These are phyloP conservation scores for Fusarium nodosum DNA, from an alignment of 2,329 filamentous ascomycete species.

Conservation along the genomic window DNA sequence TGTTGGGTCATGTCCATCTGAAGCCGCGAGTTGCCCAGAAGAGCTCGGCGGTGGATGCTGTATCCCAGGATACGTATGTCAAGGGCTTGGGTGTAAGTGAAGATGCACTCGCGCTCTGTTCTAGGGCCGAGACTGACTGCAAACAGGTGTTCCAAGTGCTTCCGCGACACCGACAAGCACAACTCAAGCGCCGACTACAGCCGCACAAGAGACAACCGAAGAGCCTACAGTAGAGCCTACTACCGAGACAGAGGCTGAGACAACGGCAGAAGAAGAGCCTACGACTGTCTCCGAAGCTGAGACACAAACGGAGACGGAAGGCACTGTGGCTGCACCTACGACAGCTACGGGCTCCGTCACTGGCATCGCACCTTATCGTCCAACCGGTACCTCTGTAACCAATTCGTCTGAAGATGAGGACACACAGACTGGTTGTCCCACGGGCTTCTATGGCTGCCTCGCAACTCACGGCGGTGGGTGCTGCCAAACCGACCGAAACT, in stretches of 20 bases:
- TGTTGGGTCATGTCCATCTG: slow-evolving; percentile 72
- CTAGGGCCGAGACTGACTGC: slow-evolving; percentile 15
- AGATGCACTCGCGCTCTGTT: background rate
- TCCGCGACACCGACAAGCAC: slow-evolving; percentile 48
- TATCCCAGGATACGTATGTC: slow-evolving; percentile 77
- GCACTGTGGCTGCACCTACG: slow-evolving; percentile 35
- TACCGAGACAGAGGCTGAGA: slow-evolving; percentile 52
- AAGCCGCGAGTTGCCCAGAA: slow-evolving; percentile 74
- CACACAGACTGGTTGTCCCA: slow-evolving; percentile 74
- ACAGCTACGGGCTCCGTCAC: slow-evolving; percentile 56
- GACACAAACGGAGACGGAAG: slow-evolving; percentile 38
- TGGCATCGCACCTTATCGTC: slow-evolving; percentile 63
- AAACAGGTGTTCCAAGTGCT: slow-evolving; percentile 53
- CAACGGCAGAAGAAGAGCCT: slow-evolving; percentile 37
- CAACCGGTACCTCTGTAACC: slow-evolving; percentile 56
- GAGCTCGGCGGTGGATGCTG: slow-evolving; percentile 81
- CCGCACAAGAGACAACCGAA: slow-evolving; percentile 57
- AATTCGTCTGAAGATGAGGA: slow-evolving; percentile 51
- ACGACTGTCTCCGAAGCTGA: slow-evolving; percentile 18
- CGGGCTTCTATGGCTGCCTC: slow-evolving; percentile 90
- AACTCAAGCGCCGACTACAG: slow-evolving; percentile 51
- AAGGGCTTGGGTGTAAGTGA: slow-evolving; percentile 76
- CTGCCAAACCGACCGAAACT: slow-evolving; percentile 89
- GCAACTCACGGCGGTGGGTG: slow-evolving; percentile 87
- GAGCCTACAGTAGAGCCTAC: slow-evolving; percentile 56